Evolutionary conservation across 179 eudicot species (phyloP).

Genomic region (Patellifolia procumbens): DNA sequence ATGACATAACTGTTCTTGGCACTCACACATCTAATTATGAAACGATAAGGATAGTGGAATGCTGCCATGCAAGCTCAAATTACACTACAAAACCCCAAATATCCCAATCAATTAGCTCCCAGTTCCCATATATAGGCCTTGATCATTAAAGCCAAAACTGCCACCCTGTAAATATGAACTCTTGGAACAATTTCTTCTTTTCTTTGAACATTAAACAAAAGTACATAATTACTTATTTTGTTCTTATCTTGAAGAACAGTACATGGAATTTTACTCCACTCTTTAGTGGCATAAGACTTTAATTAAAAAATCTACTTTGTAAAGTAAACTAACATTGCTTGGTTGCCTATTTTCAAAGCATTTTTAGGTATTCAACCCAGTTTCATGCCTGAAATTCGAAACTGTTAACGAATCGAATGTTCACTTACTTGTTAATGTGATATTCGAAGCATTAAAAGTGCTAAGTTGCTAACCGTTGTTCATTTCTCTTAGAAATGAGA

Average conservation of each 20-base stretch:
- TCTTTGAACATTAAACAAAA: conserved; percentile 14
- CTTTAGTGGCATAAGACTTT: conserved; percentile 8
- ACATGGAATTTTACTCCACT: conserved; percentile 1
- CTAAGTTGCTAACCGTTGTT: conserved; percentile 12
- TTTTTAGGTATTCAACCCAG: neutral
- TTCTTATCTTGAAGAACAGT: conserved; percentile 6
- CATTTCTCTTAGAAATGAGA: neutral
- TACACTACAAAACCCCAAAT: conserved; percentile 5
- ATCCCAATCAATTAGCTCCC: neutral
- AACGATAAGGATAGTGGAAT: neutral
- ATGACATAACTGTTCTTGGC: neutral
- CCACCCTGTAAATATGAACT: conserved; percentile 7
- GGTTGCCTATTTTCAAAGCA: neutral
- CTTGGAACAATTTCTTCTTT: neutral
- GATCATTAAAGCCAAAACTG: conserved; percentile 7
- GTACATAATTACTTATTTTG: conserved; percentile 18
- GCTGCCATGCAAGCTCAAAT: no score
- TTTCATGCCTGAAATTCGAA: neutral
- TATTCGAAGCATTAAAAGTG: neutral
- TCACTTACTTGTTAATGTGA: conserved; percentile 6
- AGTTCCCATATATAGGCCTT: neutral
- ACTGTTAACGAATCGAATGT: neutral
- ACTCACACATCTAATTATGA: neutral
- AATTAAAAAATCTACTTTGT: neutral
- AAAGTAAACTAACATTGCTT: neutral